A percentile compares a stretch with the other conserved stretches of the same genome.
These are phyloP conservation scores for Phaeotremella fagi DNA, from an alignment of 768 basidiomycete genomes.

Conservation along the genomic window DNA sequence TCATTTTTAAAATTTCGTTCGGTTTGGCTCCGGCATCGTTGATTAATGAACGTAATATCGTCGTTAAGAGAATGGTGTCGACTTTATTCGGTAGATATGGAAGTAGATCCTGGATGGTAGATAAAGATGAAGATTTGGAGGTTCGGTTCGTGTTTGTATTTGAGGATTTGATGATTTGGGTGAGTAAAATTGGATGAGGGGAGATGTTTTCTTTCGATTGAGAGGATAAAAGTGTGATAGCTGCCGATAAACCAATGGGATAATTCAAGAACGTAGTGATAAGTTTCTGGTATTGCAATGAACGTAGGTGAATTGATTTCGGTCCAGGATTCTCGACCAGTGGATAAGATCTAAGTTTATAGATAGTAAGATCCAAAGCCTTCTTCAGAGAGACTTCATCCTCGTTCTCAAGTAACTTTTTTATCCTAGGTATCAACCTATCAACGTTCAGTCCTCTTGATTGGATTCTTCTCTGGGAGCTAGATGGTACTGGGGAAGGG, in stretches of 20 bases:
- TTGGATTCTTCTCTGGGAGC: background rate
- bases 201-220: background rate
- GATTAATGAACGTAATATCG: background rate
- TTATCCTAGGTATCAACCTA: no score
- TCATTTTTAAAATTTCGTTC: slow-evolving; percentile 18
- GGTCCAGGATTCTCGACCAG: background rate
- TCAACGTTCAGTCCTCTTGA: background rate
- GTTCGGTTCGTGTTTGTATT: background rate
- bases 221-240: background rate
- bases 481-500: background rate
- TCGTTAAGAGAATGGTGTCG: background rate
- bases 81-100: background rate
- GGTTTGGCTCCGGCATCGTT: background rate
- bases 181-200: background rate
- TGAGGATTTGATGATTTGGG: background rate
- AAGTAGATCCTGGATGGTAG: background rate
- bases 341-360: background rate
- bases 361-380: background rate
- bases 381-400: background rate
- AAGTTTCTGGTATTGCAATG: background rate
- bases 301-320: background rate
- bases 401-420: no score
- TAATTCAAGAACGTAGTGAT: background rate
- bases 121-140: background rate
- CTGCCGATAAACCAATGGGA: background rate